Evolutionary conservation across 129 eudicot species (phyloP).

Genomic region (Chrysanthemum makinoi): DNA sequence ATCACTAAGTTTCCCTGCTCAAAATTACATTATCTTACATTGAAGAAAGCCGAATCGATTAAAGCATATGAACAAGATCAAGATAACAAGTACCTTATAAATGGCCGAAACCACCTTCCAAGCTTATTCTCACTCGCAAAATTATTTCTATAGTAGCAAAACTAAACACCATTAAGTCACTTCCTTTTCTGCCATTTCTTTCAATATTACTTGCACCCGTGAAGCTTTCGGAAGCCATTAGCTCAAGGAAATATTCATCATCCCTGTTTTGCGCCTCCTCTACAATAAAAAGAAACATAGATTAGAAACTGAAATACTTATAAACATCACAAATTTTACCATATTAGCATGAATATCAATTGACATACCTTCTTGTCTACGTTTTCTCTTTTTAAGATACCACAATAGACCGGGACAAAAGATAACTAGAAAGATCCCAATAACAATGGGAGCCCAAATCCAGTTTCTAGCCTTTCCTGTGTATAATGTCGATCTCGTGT

Average conservation of each 20-base stretch:
- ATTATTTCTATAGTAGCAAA: slow-evolving; percentile 31
- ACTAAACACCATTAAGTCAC: slow-evolving; percentile 38
- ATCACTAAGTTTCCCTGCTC: slow-evolving; percentile 35
- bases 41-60: neutral
- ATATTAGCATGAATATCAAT: neutral
- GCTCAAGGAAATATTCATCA: slow-evolving; percentile 23
- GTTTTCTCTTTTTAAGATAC: slow-evolving; percentile 22
- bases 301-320: neutral
- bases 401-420: slow-evolving; percentile 24
- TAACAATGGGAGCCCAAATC: slow-evolving; percentile 30
- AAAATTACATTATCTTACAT: neutral
- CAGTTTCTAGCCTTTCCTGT: slow-evolving; percentile 28
- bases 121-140: slow-evolving; percentile 46
- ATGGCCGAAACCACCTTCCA: slow-evolving; percentile 65
- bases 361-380: slow-evolving; percentile 30
- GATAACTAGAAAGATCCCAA: slow-evolving; percentile 13
- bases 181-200: slow-evolving; percentile 31
- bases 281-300: slow-evolving; percentile 14
- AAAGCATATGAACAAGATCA: neutral
- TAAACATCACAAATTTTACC: neutral
- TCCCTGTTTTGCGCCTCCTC: slow-evolving; percentile 27
- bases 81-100: slow-evolving; percentile 32
- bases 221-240: slow-evolving; percentile 40
- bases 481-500: neutral
- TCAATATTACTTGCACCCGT: slow-evolving; percentile 10